phyloP scores from a whole-genome alignment of 805 yeast species.

The Metschnikowia orientalis region DNA sequence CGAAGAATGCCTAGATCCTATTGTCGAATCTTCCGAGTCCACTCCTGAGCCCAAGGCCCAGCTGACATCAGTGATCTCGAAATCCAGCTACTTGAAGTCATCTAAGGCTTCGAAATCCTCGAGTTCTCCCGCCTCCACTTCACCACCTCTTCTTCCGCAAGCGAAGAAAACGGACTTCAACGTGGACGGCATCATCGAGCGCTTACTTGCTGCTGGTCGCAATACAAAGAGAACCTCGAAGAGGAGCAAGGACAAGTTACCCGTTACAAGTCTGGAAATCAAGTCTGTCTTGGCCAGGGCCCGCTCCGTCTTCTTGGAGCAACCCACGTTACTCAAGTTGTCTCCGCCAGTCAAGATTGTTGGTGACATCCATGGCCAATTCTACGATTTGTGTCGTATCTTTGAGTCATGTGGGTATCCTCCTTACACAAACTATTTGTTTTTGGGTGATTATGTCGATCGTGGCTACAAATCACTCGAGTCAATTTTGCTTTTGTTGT shows the following conservation, averaged over 20 bases:
- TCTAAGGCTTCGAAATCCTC: slow-evolving; percentile 2
- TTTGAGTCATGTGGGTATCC: slow-evolving; percentile 59
- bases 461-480: slow-evolving; percentile 56
- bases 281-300: slow-evolving; percentile 55
- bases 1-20: slow-evolving; percentile 19
- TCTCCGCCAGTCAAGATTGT: slow-evolving; percentile 80
- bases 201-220: slow-evolving; percentile 49
- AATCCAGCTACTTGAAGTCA: slow-evolving; percentile 5
- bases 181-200: slow-evolving; percentile 60
- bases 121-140: slow-evolving; percentile 17
- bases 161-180: slow-evolving; percentile 36
- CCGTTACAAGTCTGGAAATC: slow-evolving; percentile 49
- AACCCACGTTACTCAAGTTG: slow-evolving; percentile 60
- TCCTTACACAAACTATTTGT: slow-evolving; percentile 51
- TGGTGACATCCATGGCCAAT: slow-evolving; percentile 78
- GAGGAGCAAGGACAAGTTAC: slow-evolving; percentile 42
- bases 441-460: slow-evolving; percentile 58
- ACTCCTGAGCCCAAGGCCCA: slow-evolving; percentile 15
- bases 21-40: slow-evolving; percentile 21
- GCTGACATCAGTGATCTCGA: slow-evolving; percentile 7
- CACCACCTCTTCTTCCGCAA: slow-evolving; percentile 22
- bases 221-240: slow-evolving; percentile 16
- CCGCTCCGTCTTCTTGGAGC: slow-evolving; percentile 55
- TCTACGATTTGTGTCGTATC: slow-evolving; percentile 48
- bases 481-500: slow-evolving; percentile 47